A percentile compares a stretch with the other conserved stretches of the same genome.
These are phyloP conservation scores for Russula abietina DNA, from an alignment of 768 basidiomycete species.

Conservation along the genomic window DNA sequence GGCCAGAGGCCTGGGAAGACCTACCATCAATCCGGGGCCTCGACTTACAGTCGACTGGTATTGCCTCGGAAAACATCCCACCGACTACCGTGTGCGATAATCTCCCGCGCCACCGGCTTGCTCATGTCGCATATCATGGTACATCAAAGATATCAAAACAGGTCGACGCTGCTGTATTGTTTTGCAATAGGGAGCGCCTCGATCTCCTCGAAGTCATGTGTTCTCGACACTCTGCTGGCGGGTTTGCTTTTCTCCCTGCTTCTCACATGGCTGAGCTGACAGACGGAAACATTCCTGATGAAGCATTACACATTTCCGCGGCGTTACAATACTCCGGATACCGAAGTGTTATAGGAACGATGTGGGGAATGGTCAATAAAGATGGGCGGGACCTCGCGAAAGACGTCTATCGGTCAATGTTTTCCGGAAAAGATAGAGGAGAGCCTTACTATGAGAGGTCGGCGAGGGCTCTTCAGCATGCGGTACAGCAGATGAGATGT, in stretches of 20 bases:
- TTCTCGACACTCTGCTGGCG: conserved; percentile 5
- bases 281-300: conserved; percentile 1
- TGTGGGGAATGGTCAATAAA: neutral
- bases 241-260: conserved; percentile 14
- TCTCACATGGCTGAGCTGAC: conserved; percentile 9
- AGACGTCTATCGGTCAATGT: neutral
- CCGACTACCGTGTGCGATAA: neutral
- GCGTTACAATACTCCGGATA: neutral
- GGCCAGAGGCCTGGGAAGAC: neutral
- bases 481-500: neutral
- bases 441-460: neutral
- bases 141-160: neutral
- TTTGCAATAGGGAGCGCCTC: neutral
- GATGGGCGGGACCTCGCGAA: neutral
- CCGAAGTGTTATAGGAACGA: neutral
- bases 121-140: neutral
- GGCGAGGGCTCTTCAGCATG: neutral
- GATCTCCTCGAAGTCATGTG: neutral
- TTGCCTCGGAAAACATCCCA: neutral
- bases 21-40: neutral
- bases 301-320: conserved; percentile 17
- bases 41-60: neutral
- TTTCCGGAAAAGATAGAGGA: neutral
- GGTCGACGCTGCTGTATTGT: neutral
- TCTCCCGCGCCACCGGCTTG: neutral